phyloP scores from a whole-genome alignment of 1,284 basidiomycete species.

The Trametes polyzona region DNA sequence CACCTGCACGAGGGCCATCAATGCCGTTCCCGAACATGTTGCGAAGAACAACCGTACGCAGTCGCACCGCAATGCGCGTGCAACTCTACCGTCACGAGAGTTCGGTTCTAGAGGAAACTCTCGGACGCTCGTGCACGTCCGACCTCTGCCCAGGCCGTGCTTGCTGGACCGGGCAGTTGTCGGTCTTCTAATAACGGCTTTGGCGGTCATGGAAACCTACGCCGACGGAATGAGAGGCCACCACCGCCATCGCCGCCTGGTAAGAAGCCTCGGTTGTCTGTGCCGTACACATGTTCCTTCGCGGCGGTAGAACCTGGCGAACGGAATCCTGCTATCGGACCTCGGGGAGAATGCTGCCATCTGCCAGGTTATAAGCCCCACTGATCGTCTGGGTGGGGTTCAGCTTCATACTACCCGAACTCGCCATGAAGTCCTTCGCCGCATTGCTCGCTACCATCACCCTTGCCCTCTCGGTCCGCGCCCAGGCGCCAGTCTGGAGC shows the following conservation, averaged over 20 bases:
- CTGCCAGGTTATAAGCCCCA: slow-evolving; percentile 8
- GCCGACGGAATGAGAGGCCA: no score
- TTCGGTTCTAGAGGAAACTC: no score
- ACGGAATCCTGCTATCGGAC: no score
- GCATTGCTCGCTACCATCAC: slow-evolving; percentile 16
- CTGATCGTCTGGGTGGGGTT: neutral
- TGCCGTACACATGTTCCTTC: no score
- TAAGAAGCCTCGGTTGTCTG: no score
- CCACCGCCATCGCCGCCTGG: no score
- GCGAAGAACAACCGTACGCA: slow-evolving; percentile 25
- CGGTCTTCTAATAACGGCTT: no score
- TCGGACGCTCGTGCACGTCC: no score
- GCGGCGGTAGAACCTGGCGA: no score
- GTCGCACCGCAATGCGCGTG: neutral
- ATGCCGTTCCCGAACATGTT: slow-evolving; percentile 16
- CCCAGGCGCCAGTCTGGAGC: slow-evolving; percentile 19
- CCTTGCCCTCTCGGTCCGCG: slow-evolving; percentile 21
- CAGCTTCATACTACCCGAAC: neutral
- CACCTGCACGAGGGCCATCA: neutral
- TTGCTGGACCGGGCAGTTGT: no score
- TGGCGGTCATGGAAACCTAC: no score
- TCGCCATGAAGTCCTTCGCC: slow-evolving; percentile 19
- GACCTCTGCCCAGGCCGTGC: neutral
- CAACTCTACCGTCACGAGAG: neutral
- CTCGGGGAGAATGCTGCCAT: no score